Evolutionary conservation across 768 basidiomycete genomes (phyloP), one percentile per base, ranked within the genome.

Genomic region (Botryobasidium botryosum): DNA sequence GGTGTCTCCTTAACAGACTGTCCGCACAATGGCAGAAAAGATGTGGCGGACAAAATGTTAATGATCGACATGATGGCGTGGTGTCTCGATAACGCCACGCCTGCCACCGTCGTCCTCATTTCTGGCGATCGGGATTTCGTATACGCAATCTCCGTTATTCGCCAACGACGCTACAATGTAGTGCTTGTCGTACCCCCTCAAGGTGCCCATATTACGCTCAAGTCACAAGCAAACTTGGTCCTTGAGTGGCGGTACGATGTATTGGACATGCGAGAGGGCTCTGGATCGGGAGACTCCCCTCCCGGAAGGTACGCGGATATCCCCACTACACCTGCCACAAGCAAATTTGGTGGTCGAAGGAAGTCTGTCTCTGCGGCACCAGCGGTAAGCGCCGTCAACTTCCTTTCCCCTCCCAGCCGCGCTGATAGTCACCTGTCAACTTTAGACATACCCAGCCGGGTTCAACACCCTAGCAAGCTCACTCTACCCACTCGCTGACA

Each of bases 221-320:
- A 32, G 17, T 47, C 46, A 7, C 46, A 47, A 32, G 46, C 46
- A 1, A 47, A 31, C 29, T 32, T 43, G 17, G 46, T 35, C 10
- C 32, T 47, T 13, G 46, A 47, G 28, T 47, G 46, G 46, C 29
- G 40, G 33, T 47, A 45, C 41, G 46, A 47, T 31, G 37, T 47
- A 18, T 43, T 47, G n/a, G n/a, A n/a, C n/a, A n/a, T n/a, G n/a
- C n/a, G n/a, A n/a, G n/a, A n/a, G n/a, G n/a, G n/a, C n/a, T n/a
- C n/a, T n/a, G n/a, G n/a, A n/a, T n/a, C n/a, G n/a, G n/a, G n/a
- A n/a, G n/a, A n/a, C n/a, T n/a, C n/a, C n/a, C n/a, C n/a, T n/a
- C n/a, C n/a, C n/a, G n/a, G n/a, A n/a, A n/a, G n/a, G n/a, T n/a
- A n/a, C 41, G 43, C 43, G 43, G 31, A 20, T n/a, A 35, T n/a